Percentiles rank a stretch among this genome's conserved stretches.
Evolutionary conservation across 768 basidiomycete genomes (phyloP).

Genomic region (Termitomyces sp.): DNA sequence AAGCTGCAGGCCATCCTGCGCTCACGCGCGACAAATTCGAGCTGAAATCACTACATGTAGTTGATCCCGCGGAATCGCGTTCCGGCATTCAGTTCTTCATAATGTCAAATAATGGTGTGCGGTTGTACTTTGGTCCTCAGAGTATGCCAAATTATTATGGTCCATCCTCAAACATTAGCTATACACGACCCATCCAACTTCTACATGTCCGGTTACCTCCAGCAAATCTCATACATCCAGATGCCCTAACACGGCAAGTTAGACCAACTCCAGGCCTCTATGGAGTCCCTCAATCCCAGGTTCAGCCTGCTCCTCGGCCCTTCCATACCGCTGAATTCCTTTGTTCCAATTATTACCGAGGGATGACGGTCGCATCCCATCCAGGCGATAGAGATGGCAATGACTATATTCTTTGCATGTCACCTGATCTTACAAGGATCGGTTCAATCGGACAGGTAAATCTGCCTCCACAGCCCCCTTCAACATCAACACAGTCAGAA

Average conservation of each 20-base stretch:
- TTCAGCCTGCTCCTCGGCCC: constrained; percentile 45
- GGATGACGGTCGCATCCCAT: constrained; percentile 67
- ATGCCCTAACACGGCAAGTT: constrained; percentile 53
- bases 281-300: constrained; percentile 37
- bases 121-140: constrained; percentile 75
- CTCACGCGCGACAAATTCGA: constrained; percentile 66
- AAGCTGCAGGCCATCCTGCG: constrained; percentile 72
- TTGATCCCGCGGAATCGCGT: constrained; percentile 64
- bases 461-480: constrained; percentile 35
- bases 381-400: constrained; percentile 68
- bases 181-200: constrained; percentile 51
- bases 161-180: constrained; percentile 21
- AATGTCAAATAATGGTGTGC: constrained; percentile 74
- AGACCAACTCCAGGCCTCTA: constrained; percentile 46
- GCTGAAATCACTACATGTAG: constrained; percentile 64
- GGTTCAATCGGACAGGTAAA: constrained; percentile 66
- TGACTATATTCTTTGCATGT: constrained; percentile 69
- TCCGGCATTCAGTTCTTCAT: constrained; percentile 73
- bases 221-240: constrained; percentile 69
- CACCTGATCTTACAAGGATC: constrained; percentile 72
- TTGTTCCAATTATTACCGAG: constrained; percentile 60
- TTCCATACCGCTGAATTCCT: constrained; percentile 58
- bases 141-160: constrained; percentile 46
- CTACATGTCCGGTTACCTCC: constrained; percentile 79
- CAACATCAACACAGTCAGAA: constrained; percentile 19